Conservation (phyloP, 2,329 filamentous ascomycete genomes). For the Arthrobotrys sphaeroides region DNA sequence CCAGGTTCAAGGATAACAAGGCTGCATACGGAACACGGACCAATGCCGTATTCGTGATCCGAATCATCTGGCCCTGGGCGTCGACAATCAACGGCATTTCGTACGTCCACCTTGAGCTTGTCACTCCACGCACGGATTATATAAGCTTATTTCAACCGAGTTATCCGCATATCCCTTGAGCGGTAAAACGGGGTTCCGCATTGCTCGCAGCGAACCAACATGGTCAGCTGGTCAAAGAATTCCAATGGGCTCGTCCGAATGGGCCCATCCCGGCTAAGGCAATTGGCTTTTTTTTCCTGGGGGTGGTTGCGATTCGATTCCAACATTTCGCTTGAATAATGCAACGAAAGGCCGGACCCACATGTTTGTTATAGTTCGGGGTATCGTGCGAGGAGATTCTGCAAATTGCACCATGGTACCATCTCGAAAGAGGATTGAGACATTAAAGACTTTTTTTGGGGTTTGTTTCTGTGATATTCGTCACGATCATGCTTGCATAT, state of each 20-base stretch:
- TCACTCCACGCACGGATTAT: constrained; percentile 4
- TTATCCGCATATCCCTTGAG: constrained; percentile 8
- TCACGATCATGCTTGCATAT: constrained; percentile 6
- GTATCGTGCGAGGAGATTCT: neutral
- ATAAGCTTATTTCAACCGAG: constrained; percentile 34
- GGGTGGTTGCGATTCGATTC: constrained; percentile 2
- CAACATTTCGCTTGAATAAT: too few species aligned
- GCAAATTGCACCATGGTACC: neutral
- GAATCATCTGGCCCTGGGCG: neutral
- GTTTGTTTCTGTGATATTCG: neutral
- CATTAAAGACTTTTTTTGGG: neutral
- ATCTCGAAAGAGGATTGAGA: neutral
- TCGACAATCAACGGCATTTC: constrained; percentile 3
- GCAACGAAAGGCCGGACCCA: too few species aligned
- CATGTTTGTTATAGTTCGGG: constrained; percentile 1
- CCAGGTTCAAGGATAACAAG: constrained; percentile 1
- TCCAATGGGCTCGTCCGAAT: constrained; percentile 9
- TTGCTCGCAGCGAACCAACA: neutral
- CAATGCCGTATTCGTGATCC: neutral
- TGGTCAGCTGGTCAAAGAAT: constrained; percentile 7
- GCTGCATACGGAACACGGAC: constrained; percentile 7
- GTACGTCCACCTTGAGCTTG: neutral
- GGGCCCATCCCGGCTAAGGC: neutral
- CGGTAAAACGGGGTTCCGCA: constrained; percentile 9
- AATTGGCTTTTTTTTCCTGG: neutral